Evolutionary conservation across 768 basidiomycete species (phyloP).

Genomic region (Xanthoconium purpureum): DNA sequence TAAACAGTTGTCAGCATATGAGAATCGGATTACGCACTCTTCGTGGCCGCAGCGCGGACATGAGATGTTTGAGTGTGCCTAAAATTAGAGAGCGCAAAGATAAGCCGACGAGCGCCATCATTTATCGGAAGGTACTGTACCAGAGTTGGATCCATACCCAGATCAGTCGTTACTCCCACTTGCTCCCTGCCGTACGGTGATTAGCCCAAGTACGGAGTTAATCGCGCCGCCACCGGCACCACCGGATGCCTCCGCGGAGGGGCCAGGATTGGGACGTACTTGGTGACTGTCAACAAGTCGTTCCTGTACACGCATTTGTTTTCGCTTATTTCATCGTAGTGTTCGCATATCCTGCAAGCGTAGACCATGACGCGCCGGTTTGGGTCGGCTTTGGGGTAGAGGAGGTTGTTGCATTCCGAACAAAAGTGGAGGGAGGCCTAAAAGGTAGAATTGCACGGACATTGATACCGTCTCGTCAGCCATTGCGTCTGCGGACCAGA

Average conservation of each 20-base stretch:
- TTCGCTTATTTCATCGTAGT: constrained; percentile 82
- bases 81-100: not conserved
- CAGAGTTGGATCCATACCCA: constrained; percentile 87
- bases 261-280: constrained; percentile 47
- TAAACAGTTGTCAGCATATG: not conserved
- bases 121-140: constrained; percentile 37
- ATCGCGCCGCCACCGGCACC: constrained; percentile 14
- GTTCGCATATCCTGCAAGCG: constrained; percentile 85
- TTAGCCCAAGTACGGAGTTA: not conserved
- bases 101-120: not conserved
- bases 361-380: constrained; percentile 84
- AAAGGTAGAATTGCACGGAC: not conserved
- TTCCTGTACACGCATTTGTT: constrained; percentile 92
- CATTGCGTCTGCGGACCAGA: not conserved
- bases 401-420: constrained; percentile 91
- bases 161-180: constrained; percentile 84
- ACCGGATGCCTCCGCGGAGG: not conserved
- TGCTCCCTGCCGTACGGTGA: constrained; percentile 64
- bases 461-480: constrained; percentile 18
- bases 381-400: constrained; percentile 91
- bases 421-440: constrained; percentile 89
- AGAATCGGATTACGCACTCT: constrained; percentile 47
- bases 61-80: constrained; percentile 81
- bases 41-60: constrained; percentile 82
- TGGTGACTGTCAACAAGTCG: constrained; percentile 89